Evolutionary conservation across 2,329 filamentous ascomycete genomes (phyloP), one percentile per base, ranked within the genome.

Genomic region (Diaporthe velutina): DNA sequence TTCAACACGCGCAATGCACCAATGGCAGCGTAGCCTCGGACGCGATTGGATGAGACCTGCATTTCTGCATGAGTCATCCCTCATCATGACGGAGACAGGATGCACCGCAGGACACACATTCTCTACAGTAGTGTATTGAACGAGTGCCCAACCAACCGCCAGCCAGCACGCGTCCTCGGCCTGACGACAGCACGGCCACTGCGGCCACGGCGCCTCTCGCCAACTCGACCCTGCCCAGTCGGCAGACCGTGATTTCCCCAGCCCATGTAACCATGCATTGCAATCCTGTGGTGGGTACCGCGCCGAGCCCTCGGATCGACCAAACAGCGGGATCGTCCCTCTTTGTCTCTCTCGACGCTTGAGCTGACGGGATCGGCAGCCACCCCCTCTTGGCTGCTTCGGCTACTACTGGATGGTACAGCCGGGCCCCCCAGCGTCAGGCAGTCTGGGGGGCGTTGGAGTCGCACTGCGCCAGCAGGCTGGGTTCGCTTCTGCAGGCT

Each of bases 221-320:
- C 17, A 17, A 35, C 54, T 35, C 19, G 17, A 33, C 50, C 25
- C 28, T 35, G 30, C 54, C 30, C 54, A 54, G 54, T 19, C 54
- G 7, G 17, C 30, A 40, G 57, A 67, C 45, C 45, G 45, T n/a
- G 8, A 30, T 13, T 50, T 9, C 9, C 28, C 30, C 35, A n/a
- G 35, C 60, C 30, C 10, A 33, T 22, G 33, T 33, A 30, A n/a
- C 35, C 35, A 38, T 38, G 35, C 10, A 38, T n/a, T 9, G n/a
- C 50, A 68, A 33, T 12, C 22, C 15, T 5, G 19, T 30, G 54
- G 28, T 28, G n/a, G 38, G 38, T 35, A 40, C 30, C 45, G 57
- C 58, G 45, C 57, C 57, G 57, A 30, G 70, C 57, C 25, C 42
- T 64, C 45, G 70, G 70, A 72, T 72, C 70, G 70, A 54, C 70